Base-by-base conservation (phyloP, 1,284 basidiomycete genomes). In the Chondrostereum purpureum region DNA sequence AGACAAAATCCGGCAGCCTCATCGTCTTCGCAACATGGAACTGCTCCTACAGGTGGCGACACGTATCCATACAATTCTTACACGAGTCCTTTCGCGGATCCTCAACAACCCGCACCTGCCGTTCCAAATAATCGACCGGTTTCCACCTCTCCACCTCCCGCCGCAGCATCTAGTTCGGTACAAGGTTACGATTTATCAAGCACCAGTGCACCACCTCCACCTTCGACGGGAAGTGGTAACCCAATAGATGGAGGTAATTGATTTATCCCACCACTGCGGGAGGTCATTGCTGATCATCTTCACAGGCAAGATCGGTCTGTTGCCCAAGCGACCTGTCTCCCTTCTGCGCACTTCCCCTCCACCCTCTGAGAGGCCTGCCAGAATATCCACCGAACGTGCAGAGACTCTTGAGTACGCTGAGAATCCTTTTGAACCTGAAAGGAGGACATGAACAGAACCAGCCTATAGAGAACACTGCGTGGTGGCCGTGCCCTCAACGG, bases 251-350 rank as follows among this genome's bases (percentile, higher is more conserved):
- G n/a, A 5, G 38, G 11, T 23, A 45, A 14, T n/a, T n/a, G n/a
- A n/a, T n/a, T n/a, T n/a, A n/a, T n/a, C n/a, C n/a, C n/a, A n/a
- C n/a, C n/a, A n/a, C n/a, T n/a, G n/a, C n/a, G n/a, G n/a, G n/a
- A n/a, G n/a, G n/a, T n/a, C 31, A 37, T 21, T 19, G 27, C 24
- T 43, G 6, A 42, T 18, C 43, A 17, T 41, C 8, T 20, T 18
- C 19, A 14, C 47, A 72, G 71, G 65, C 40, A 86, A 84, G 62
- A 66, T 87, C 2, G 85, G 84, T n/a, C 59, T 88, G 27, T 66
- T 88, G 16, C 84, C 85, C 3, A 86, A 85, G 62, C 75, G 79
- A 0, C 81, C 84, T 2, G 83, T 88, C 11, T 80, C 82, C 6
- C 69, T 87, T n/a, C 57, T 83, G 18, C 69, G 68, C 31, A 55